A percentile compares a stretch with the other conserved stretches of the same genome.
Evolutionary conservation across 169 alveolate genomes (phyloP).

Genomic region (Ichthyophthirius multifiliis): DNA sequence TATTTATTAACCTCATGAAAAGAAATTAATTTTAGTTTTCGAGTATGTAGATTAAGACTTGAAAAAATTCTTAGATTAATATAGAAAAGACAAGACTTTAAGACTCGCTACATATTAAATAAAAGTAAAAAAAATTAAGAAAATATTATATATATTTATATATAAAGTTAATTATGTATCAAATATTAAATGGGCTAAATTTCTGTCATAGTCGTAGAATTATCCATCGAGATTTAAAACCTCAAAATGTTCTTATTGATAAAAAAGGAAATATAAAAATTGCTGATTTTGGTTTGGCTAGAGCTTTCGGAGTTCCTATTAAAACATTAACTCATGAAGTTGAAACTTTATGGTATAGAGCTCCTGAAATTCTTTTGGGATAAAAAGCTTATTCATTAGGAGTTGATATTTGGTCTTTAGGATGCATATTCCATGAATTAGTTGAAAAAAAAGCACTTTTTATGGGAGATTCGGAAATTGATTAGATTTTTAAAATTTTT

Average conservation of each 20-base stretch:
- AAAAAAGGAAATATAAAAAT: constrained; percentile 87
- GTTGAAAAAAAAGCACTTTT: constrained; percentile 97
- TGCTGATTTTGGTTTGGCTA: constrained; percentile 83
- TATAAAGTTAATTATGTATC: constrained; percentile 60
- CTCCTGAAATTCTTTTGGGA: constrained; percentile 99
- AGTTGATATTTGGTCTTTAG: constrained; percentile 99
- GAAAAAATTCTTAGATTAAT: constrained; percentile 66
- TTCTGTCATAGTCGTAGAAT: constrained; percentile 89
- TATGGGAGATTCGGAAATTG: constrained; percentile 96
- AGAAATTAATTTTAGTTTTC: constrained; percentile 72
- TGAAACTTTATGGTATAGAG: constrained; percentile 98
- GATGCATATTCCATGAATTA: constrained; percentile 97
- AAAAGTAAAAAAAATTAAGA: constrained; percentile 12
- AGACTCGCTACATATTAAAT: constrained; percentile 43
- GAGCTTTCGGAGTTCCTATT: constrained; percentile 81
- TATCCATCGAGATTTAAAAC: constrained; percentile 91
- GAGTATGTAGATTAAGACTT: constrained; percentile 79
- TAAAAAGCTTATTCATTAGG: constrained; percentile 97
- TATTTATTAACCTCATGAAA: constrained; percentile 61
- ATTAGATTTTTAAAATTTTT: constrained; percentile 96
- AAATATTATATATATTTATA: neutral
- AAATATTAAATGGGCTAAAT: constrained; percentile 77
- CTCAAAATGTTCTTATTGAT: constrained; percentile 85
- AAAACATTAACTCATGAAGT: constrained; percentile 76
- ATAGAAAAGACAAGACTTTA: constrained; percentile 48